These are phyloP conservation scores for Trypanosoma vivax DNA, from an alignment of 208 protist species.

Conservation along the genomic window DNA sequence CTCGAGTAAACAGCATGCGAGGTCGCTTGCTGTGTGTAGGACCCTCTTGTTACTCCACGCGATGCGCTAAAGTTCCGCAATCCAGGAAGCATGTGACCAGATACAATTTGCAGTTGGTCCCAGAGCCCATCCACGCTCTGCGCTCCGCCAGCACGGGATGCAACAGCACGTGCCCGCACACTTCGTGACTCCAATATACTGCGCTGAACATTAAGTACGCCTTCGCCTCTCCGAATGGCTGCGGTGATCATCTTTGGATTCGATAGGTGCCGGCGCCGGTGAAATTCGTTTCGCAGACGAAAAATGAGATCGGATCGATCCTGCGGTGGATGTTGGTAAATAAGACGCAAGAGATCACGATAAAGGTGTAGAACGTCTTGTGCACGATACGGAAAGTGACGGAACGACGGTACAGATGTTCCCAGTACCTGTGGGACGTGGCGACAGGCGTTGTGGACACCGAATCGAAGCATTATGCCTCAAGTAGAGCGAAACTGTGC, in stretches of 20 bases:
- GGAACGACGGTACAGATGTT: conserved; percentile 58
- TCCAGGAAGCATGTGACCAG: conserved; percentile 63
- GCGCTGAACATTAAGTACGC: conserved; percentile 57
- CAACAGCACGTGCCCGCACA: conserved; percentile 21
- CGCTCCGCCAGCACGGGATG: conserved; percentile 39
- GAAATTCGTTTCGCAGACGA: conserved; percentile 76
- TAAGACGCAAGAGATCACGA: conserved; percentile 70
- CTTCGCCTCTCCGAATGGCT: conserved; percentile 59
- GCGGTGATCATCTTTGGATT: conserved; percentile 55
- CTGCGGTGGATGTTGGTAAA: conserved; percentile 60
- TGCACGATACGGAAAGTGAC: conserved; percentile 62
- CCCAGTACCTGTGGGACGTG: conserved; percentile 57
- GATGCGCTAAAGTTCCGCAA: conserved; percentile 49
- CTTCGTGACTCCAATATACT: conserved; percentile 38
- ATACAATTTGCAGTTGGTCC: conserved; percentile 64
- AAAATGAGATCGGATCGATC: conserved; percentile 66
- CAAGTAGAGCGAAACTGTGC: no score
- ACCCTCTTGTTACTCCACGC: conserved; percentile 23
- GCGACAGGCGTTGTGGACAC: background rate
- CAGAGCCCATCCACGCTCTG: conserved; percentile 65
- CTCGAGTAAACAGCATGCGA: conserved; percentile 44
- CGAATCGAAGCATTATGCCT: conserved; percentile 5
- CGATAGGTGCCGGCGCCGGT: conserved; percentile 51
- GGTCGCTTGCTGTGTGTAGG: conserved; percentile 38
- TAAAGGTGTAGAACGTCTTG: conserved; percentile 69